Conservation (phyloP, 2,329 filamentous ascomycete genomes). For the Cordyceps javanica region DNA sequence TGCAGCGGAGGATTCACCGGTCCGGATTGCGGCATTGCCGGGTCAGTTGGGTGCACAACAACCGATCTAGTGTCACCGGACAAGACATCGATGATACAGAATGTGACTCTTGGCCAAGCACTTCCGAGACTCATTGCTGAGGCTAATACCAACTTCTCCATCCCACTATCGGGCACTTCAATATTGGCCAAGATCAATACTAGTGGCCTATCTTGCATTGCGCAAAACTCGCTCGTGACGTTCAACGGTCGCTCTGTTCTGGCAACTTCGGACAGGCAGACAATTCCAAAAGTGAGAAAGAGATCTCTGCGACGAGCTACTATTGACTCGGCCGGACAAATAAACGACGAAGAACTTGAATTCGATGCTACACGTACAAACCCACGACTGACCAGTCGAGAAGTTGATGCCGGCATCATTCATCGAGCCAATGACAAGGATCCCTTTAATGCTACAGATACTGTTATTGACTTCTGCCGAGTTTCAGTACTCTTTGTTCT, state of each 20-base stretch:
- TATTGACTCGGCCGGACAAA: background rate
- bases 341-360: background rate
- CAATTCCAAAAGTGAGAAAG: background rate
- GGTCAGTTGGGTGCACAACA: slow-evolving; percentile 47
- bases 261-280: slow-evolving; percentile 19
- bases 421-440: background rate
- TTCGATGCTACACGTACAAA: background rate
- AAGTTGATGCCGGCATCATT: background rate
- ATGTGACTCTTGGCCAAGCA: slow-evolving; percentile 75
- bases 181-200: slow-evolving; percentile 73
- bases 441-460: slow-evolving; percentile 45
- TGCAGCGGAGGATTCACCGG: slow-evolving; percentile 83
- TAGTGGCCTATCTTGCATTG: slow-evolving; percentile 70
- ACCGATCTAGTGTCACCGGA: slow-evolving; percentile 38
- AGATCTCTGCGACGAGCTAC: slow-evolving; percentile 1
- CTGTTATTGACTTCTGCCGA: slow-evolving; percentile 57
- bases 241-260: slow-evolving; percentile 57
- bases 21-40: slow-evolving; percentile 42
- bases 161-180: slow-evolving; percentile 63
- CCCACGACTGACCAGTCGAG: background rate
- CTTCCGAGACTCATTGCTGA: slow-evolving; percentile 68
- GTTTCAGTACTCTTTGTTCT: slow-evolving; percentile 57
- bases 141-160: slow-evolving; percentile 62
- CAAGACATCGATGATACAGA: slow-evolving; percentile 36
- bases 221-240: slow-evolving; percentile 81